Evolutionary conservation across 2,329 filamentous ascomycete genomes (phyloP).

Genomic region (Fusarium xylarioides): DNA sequence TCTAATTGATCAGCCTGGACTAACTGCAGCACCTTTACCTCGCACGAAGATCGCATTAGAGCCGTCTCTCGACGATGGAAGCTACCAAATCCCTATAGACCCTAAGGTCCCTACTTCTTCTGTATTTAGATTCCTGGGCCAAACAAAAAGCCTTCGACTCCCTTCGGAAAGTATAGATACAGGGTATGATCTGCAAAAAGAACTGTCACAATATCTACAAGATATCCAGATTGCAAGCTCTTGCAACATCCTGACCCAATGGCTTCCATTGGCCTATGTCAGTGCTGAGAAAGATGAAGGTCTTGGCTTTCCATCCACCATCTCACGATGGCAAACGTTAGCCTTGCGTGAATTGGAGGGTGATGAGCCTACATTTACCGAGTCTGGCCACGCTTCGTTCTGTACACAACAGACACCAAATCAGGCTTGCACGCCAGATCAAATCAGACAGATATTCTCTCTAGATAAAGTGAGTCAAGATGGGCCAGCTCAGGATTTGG

Average conservation of each 20-base stretch:
- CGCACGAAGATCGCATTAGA: slow-evolving; percentile 15
- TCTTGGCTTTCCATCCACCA: slow-evolving; percentile 37
- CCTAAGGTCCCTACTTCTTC: neutral
- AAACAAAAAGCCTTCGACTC: slow-evolving; percentile 23
- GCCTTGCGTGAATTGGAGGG: slow-evolving; percentile 42
- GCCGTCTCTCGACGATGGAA: neutral
- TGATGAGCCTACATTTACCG: slow-evolving; percentile 22
- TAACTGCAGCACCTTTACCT: slow-evolving; percentile 30
- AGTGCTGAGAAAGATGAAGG: slow-evolving; percentile 41
- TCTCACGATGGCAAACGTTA: slow-evolving; percentile 35
- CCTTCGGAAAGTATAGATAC: slow-evolving; percentile 40
- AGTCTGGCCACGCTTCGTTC: neutral
- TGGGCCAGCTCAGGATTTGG: neutral
- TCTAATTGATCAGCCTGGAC: slow-evolving; percentile 36
- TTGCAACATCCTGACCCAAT: slow-evolving; percentile 38
- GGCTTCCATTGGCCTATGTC: slow-evolving; percentile 45
- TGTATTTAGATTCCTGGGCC: neutral
- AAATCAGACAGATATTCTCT: slow-evolving; percentile 6
- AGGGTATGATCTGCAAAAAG: slow-evolving; percentile 30
- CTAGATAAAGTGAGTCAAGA: slow-evolving; percentile 3
- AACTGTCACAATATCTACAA: slow-evolving; percentile 35
- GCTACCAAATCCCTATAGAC: neutral
- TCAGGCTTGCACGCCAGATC: neutral
- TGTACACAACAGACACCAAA: neutral
- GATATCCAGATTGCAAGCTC: slow-evolving; percentile 26